phyloP scores from a whole-genome alignment of 2,329 filamentous ascomycete species.

The Mycosphaerella arachidis region DNA sequence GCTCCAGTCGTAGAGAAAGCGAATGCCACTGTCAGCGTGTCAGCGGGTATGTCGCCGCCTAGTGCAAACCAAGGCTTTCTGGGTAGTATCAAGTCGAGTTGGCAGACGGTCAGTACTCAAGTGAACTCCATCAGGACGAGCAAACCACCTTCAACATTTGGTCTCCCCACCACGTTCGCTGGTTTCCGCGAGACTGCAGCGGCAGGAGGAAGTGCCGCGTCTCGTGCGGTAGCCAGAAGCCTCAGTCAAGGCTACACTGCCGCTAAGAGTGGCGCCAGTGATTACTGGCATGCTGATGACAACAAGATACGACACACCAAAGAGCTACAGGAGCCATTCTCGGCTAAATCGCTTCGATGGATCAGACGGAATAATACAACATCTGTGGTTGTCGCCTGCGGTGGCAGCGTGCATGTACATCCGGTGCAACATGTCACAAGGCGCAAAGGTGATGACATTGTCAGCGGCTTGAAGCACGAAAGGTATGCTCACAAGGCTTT shows the following conservation, averaged over 20 bases:
- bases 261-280: constrained; percentile 63
- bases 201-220: constrained; percentile 53
- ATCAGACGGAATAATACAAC: constrained; percentile 59
- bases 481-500: constrained; percentile 25
- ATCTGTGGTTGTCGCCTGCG: constrained; percentile 60
- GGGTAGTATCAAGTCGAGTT: constrained; percentile 34
- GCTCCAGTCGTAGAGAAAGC: constrained; percentile 29
- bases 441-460: constrained; percentile 44
- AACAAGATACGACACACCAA: constrained; percentile 66
- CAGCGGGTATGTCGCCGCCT: constrained; percentile 30
- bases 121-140: constrained; percentile 27
- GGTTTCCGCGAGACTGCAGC: constrained; percentile 30
- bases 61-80: constrained; percentile 29
- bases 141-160: constrained; percentile 17
- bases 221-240: constrained; percentile 66
- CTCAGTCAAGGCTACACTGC: constrained; percentile 71
- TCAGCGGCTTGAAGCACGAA: constrained; percentile 41
- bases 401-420: constrained; percentile 63
- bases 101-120: constrained; percentile 40
- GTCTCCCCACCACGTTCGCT: constrained; percentile 30
- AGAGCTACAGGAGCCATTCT: constrained; percentile 42
- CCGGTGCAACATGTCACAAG: constrained; percentile 49
- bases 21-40: constrained; percentile 29
- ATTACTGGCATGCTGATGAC: constrained; percentile 69
- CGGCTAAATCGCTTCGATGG: constrained; percentile 59